Evolutionary conservation across 352 stramenopile species (phyloP), one percentile per base, ranked within the genome.

Genomic region (Pythium monospermum): DNA sequence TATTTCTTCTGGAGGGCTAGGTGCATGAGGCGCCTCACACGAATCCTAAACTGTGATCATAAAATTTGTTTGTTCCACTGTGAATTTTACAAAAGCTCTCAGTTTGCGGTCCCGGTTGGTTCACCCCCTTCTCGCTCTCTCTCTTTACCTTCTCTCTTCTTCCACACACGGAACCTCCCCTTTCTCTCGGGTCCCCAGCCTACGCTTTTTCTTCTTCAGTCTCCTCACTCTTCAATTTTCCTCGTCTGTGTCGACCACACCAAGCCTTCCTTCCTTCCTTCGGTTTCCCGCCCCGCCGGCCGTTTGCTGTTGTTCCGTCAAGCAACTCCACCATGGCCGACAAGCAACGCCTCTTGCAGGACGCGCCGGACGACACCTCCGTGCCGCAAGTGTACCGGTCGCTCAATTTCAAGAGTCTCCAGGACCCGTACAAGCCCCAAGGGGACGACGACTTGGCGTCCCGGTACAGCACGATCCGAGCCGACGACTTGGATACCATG

Each of bases 371-470:
- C 19, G 45, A 49, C 7, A 64, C n/a, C n/a, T n/a, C n/a, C n/a
- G n/a, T 90, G 35, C 78, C 78, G 10, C 50, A 70, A 13, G 73
- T 85, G 27, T 90, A 88, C 64, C 69, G 67, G 1, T 87, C 75
- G 53, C 67, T 85, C 55, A 77, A 91, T 63, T 87, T 88, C 53
- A 66, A 69, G 46, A 83, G 68, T 48, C 69, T 88, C 30, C 80
- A 91, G 54, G 76, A 87, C 59, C 64, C 74, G 50, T 90, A 91
- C 64, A 76, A 69, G 59, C 67, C 69, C 49, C 59, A 57, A 23
- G n/a, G n/a, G n/a, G 55, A 73, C 25, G 67, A 72, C 18, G 67
- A 78, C 50, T 67, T 80, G 51, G 59, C 58, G 19, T 71, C 56
- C 22, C 64, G 62, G 28, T 85, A 85, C 57, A 69, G 50, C 40